Evolutionary conservation across 306 rosid genomes (phyloP), one percentile per base, ranked within the genome.

Genomic region (Vigna angularis): DNA sequence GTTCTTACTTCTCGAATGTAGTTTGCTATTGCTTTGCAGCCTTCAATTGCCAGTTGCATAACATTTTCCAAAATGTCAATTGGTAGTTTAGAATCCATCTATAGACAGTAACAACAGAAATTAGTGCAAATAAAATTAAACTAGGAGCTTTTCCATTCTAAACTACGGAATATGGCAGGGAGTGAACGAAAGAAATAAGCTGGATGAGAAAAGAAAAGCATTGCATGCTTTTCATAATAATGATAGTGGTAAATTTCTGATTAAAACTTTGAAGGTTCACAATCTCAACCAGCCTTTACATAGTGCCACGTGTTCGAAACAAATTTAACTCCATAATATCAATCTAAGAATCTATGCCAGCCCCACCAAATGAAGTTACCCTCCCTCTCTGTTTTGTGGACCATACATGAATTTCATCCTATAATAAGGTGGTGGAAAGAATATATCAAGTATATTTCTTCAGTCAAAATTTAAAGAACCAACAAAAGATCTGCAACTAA

Each of bases 81-180:
- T 7, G 95, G 88, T 73, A 95, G 77, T 84, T 94, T 94, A 38
- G 97, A 85, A 86, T 94, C 98, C 98, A 94, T 94, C 97, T 92
- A 74, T 83, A 76, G 30, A 40, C 70, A 79, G 44, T 55, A 68
- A 53, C 24, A 48, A 66, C 74, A 38, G 45, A 72, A 78, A 73
- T 58, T 64, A 11, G 6, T 38, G 47, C 47, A 67, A 7, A 68
- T 17, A 75, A 74, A 66, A 30, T 28, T 51, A 68, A 59, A 7
- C 17, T 1, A 52, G n/a, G n/a, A 50, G 64, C 20, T 34, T 77
- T 32, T 66, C 70, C 20, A 26, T 64, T 34, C 49, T 71, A 71
- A 28, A 70, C 66, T 64, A 65, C 28, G 42, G 52, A 64, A 72
- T 70, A 53, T 1, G 34, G 36, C 47, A 36, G 18, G 32, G 11